Evolutionary conservation across 1,284 basidiomycete genomes (phyloP).

Genomic region (Marasmius fiardii): DNA sequence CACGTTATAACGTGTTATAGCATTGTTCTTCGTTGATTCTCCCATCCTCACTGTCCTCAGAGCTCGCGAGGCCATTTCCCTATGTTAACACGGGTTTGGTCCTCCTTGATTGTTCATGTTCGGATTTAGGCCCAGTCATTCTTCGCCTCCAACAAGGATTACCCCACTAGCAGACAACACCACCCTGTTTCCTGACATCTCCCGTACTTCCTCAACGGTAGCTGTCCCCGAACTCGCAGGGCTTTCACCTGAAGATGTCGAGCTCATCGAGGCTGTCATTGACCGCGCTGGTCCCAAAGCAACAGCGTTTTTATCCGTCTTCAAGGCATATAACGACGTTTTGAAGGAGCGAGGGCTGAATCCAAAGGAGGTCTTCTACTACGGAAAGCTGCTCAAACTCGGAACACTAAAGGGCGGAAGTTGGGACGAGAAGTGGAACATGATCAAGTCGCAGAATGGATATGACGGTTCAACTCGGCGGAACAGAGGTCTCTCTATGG

Average conservation of each 20-base stretch:
- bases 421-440: conserved; percentile 76
- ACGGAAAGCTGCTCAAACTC: conserved; percentile 74
- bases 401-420: conserved; percentile 71
- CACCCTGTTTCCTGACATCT: conserved; percentile 30
- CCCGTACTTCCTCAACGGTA: conserved; percentile 43
- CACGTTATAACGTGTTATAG: background rate
- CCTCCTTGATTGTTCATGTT: conserved; percentile 22
- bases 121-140: conserved; percentile 22
- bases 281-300: conserved; percentile 58
- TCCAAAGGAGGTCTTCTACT: conserved; percentile 77
- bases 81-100: background rate
- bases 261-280: conserved; percentile 72
- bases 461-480: conserved; percentile 22
- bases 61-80: background rate
- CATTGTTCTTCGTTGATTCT: background rate
- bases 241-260: conserved; percentile 58
- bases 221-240: conserved; percentile 52
- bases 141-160: conserved; percentile 22
- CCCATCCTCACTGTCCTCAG: background rate
- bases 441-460: conserved; percentile 56
- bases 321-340: conserved; percentile 79
- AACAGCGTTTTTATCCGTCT: conserved; percentile 71
- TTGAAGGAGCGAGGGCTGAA: conserved; percentile 71
- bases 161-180: background rate
- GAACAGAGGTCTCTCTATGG: background rate